Base-by-base conservation (phyloP, 495 filamentous ascomycete genomes). In the Podospora anserina region DNA sequence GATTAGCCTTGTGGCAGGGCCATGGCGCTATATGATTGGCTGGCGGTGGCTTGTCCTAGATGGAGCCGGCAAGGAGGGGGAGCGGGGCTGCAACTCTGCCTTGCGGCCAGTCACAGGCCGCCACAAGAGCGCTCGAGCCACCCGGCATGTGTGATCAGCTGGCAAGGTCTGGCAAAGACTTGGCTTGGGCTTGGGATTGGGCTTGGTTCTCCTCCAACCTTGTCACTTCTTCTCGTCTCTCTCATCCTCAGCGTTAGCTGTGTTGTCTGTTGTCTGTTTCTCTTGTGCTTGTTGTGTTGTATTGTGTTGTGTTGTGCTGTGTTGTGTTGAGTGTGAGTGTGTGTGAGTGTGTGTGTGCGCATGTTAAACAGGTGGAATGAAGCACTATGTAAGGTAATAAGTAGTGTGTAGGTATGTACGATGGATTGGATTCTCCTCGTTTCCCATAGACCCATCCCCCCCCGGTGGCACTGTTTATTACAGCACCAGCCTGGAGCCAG, bases 1-100 rank as follows among this genome's bases (percentile, higher is more conserved):
- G 71, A 68, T 77, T 77, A 78, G 76, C 76, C 76, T 78, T 71
- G 75, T 78, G 73, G 70, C 66, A 73, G 70, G 67, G 68, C 71
- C 58, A 63, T 66, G 69, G 61, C 18, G 32, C 56, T 26, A n/a
- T 55, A 15, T 67, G 66, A 70, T 72, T 76, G 74, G 74, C 68
- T 68, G 65, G 27, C 16, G 19, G 57, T 49, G 39, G 58, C 59
- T 20, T 58, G 55, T 53, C 44, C 15, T 7, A 54, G 65, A 65
- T 26, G 63, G 58, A 53, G 61, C 63, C 65, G 64, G 66, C 49
- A 67, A 44, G 54, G 59, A 67, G 62, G 69, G 68, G 66, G 56
- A 74, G 72, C 66, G 66, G 72, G 68, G 72, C 69, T 70, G 68
- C 64, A 28, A 26, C 27, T 66, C 64, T 60, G 66, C 70, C 69